Evolutionary conservation across 257 asterid genomes (phyloP).

Genomic region (Leptodermis oblonga): DNA sequence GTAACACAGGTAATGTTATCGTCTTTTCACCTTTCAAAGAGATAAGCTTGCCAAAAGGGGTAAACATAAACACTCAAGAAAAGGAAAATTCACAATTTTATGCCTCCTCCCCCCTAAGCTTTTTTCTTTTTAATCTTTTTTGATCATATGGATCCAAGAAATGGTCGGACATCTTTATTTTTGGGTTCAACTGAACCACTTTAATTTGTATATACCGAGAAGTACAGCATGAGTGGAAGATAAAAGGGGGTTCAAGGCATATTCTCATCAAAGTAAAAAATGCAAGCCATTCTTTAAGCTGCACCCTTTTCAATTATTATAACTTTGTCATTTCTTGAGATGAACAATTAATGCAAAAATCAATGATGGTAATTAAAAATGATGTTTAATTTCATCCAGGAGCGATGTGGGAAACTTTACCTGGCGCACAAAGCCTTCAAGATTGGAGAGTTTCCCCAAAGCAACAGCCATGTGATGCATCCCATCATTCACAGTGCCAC

Average conservation of each 20-base stretch:
- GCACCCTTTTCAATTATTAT: not conserved
- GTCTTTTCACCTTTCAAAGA: not conserved
- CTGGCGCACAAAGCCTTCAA: conserved; percentile 88
- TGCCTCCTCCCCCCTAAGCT: not conserved
- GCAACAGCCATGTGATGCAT: conserved; percentile 95
- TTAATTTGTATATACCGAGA: not conserved
- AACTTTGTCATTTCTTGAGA: not conserved
- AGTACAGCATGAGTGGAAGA: not conserved
- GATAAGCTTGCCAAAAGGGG: not conserved
- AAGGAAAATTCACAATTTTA: not conserved
- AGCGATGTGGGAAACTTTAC: conserved; percentile 26
- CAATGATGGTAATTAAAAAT: not conserved
- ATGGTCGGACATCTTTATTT: not conserved
- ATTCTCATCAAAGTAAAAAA: not conserved
- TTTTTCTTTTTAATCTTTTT: not conserved
- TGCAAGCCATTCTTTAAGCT: not conserved
- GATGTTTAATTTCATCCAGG: not conserved
- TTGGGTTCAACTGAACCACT: not conserved
- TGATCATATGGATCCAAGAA: not conserved
- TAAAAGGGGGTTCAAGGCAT: not conserved
- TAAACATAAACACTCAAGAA: not conserved
- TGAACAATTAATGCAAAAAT: too few relatives aligned
- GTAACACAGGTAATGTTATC: too few relatives aligned
- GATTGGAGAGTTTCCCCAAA: conserved; percentile 72
- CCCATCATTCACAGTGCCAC: conserved; percentile 51